Percentiles rank a stretch among this genome's conserved stretches.
These are phyloP conservation scores for Ogataea nonfermentans DNA, from an alignment of 805 yeast species.

Conservation along the genomic window DNA sequence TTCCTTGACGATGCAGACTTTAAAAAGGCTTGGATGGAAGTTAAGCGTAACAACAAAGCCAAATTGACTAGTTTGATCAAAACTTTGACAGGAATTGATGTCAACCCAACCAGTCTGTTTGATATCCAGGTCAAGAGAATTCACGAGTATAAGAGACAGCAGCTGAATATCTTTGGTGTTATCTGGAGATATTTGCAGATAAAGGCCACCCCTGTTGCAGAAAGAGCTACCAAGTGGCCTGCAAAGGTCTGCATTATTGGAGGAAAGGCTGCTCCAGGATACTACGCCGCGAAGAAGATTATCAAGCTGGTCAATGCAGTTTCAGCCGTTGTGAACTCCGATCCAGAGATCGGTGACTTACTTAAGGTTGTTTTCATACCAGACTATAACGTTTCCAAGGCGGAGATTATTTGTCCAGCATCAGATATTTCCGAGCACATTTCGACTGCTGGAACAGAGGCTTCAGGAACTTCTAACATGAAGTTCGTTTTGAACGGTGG, in stretches of 20 bases:
- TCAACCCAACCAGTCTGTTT: slow-evolving; percentile 73
- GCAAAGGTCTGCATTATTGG: slow-evolving; percentile 85
- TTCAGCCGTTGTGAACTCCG: slow-evolving; percentile 75
- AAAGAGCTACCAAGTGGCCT: slow-evolving; percentile 56
- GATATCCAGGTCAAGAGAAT: slow-evolving; percentile 94
- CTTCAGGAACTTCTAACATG: slow-evolving; percentile 95
- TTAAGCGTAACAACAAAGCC: slow-evolving; percentile 68
- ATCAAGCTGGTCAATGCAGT: slow-evolving; percentile 84
- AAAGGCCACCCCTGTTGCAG: slow-evolving; percentile 62
- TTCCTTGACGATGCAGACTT: slow-evolving; percentile 68
- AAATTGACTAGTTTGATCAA: slow-evolving; percentile 67
- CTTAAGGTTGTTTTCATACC: slow-evolving; percentile 87
- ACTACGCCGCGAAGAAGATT: slow-evolving; percentile 89
- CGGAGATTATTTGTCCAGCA: slow-evolving; percentile 87
- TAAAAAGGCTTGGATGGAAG: slow-evolving; percentile 64
- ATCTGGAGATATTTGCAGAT: slow-evolving; percentile 78
- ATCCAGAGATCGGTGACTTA: slow-evolving; percentile 67
- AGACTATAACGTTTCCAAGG: slow-evolving; percentile 92
- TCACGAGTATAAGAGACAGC: slow-evolving; percentile 95
- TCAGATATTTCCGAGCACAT: slow-evolving; percentile 90
- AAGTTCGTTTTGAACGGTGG: slow-evolving; percentile 95
- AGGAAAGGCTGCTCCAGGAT: slow-evolving; percentile 98
- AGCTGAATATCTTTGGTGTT: slow-evolving; percentile 85
- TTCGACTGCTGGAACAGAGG: slow-evolving; percentile 97
- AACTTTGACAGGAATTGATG: slow-evolving; percentile 54